phyloP scores from a whole-genome alignment of 768 basidiomycete species.

The Boletus rubescentipes region DNA sequence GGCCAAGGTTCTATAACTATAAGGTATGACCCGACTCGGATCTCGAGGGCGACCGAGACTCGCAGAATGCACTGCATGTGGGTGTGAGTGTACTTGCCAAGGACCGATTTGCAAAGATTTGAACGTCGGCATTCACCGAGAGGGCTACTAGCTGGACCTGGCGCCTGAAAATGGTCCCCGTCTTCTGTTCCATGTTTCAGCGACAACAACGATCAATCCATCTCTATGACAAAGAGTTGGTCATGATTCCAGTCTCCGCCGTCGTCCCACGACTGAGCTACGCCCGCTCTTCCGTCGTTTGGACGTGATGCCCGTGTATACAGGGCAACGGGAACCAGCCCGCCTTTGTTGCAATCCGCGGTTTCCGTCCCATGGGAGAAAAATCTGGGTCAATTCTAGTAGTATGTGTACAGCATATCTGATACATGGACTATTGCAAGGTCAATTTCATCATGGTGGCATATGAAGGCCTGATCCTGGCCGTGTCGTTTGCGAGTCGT shows the following conservation, averaged over 20 bases:
- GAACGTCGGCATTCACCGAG: too few species aligned
- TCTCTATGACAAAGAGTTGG: not conserved
- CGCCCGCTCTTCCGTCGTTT: not conserved
- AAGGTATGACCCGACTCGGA: not conserved
- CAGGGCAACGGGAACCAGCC: not conserved
- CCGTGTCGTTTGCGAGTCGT: too few species aligned
- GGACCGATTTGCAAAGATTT: not conserved
- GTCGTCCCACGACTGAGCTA: not conserved
- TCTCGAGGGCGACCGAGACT: not conserved
- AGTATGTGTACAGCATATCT: not conserved
- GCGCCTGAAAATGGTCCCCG: too few species aligned
- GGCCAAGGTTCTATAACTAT: not conserved
- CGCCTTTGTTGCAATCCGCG: not conserved
- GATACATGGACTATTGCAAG: not conserved
- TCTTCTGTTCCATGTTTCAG: not conserved
- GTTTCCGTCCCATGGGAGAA: not conserved
- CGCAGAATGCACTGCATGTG: not conserved
- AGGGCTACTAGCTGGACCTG: too few species aligned
- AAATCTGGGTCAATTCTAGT: not conserved
- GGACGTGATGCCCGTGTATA: not conserved
- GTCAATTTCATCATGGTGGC: not conserved
- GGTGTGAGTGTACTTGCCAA: not conserved
- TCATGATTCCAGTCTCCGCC: not conserved
- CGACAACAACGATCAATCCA: not conserved
- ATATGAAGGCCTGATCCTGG: not conserved